phyloP scores from a whole-genome alignment of 108 stramenopile genomes.

The Skeletonema tropicum region DNA sequence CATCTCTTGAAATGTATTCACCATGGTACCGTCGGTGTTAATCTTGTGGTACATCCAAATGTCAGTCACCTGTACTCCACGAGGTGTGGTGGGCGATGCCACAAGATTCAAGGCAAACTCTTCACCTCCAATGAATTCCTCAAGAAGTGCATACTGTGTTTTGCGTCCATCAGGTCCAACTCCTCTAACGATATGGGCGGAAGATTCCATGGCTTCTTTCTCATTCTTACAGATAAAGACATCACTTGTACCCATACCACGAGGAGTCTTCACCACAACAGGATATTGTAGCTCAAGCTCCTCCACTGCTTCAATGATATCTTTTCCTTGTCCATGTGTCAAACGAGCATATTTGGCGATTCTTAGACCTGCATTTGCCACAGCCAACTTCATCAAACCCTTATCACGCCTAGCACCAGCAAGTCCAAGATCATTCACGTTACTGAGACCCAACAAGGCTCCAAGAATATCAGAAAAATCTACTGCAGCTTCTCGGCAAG shows the following conservation, averaged over 20 bases:
- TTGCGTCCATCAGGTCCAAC: constrained; percentile 62
- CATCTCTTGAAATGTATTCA: constrained; percentile 60
- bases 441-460: constrained; percentile 51
- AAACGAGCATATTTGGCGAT: constrained; percentile 64
- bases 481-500: constrained; percentile 55
- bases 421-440: constrained; percentile 59
- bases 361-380: constrained; percentile 62
- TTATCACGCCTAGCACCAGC: constrained; percentile 61
- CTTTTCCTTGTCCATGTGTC: constrained; percentile 45
- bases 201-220: constrained; percentile 40
- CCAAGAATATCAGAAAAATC: constrained; percentile 57
- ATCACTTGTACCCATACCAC: constrained; percentile 57
- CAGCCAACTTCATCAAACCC: constrained; percentile 67
- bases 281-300: constrained; percentile 59
- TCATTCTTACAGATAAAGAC: constrained; percentile 61
- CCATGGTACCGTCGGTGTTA: constrained; percentile 49
- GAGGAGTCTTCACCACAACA: constrained; percentile 64
- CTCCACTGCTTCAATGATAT: constrained; percentile 48
- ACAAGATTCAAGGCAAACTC: constrained; percentile 64
- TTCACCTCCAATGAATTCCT: constrained; percentile 60
- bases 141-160: constrained; percentile 57
- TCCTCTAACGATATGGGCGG: constrained; percentile 50
- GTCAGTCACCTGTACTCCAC: constrained; percentile 63
- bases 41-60: constrained; percentile 65
- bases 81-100: constrained; percentile 53